Evolutionary conservation across 2,329 filamentous ascomycete genomes (phyloP).

Genomic region (Talaromyces piceae): DNA sequence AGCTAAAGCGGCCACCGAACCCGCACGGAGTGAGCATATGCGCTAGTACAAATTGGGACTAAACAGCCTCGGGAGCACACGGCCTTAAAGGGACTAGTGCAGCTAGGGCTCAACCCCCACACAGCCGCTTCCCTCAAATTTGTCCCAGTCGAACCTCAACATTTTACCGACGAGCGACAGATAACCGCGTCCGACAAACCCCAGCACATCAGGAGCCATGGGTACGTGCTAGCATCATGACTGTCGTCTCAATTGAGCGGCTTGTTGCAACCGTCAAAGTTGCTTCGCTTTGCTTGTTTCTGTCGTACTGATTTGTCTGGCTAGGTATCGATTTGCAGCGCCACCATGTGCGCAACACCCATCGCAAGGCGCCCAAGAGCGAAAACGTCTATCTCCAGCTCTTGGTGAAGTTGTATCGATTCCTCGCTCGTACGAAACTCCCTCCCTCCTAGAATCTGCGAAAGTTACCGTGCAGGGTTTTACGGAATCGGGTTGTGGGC

Average conservation of each 20-base stretch:
- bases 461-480: neutral
- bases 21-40: no score
- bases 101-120: slow-evolving; percentile 39
- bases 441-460: slow-evolving; percentile 3
- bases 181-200: slow-evolving; percentile 32
- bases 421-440: slow-evolving; percentile 74
- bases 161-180: slow-evolving; percentile 33
- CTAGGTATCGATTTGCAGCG: slow-evolving; percentile 52
- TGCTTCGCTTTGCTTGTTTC: neutral
- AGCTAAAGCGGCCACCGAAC: no score
- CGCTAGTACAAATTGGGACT: neutral
- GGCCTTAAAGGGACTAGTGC: slow-evolving; percentile 24
- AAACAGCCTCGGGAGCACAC: neutral
- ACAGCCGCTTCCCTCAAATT: slow-evolving; percentile 34
- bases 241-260: neutral
- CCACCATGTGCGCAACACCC: slow-evolving; percentile 58
- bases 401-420: slow-evolving; percentile 97
- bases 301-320: slow-evolving; percentile 1
- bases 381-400: slow-evolving; percentile 97
- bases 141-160: slow-evolving; percentile 32
- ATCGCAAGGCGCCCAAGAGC: slow-evolving; percentile 95
- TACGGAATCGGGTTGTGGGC: neutral
- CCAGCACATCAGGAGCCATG: slow-evolving; percentile 38
- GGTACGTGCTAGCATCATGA: slow-evolving; percentile 21
- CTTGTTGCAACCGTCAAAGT: neutral